phyloP scores from a whole-genome alignment of 768 basidiomycete species.

The Lyophyllum semitale region DNA sequence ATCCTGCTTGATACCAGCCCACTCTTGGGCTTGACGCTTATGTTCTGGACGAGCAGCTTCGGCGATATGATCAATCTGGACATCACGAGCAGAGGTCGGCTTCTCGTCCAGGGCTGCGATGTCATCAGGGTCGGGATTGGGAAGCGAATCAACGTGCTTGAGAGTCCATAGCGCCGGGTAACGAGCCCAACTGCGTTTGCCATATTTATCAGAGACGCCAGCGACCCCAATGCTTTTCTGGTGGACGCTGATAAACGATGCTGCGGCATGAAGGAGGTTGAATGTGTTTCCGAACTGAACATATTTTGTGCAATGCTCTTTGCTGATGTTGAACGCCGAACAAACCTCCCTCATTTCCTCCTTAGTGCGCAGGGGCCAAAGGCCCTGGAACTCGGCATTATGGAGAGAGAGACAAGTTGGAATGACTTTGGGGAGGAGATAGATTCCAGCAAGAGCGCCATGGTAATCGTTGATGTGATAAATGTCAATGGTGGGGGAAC shows the following conservation, averaged over 20 bases:
- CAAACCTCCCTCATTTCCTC: slow-evolving; percentile 99
- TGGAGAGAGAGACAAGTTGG: slow-evolving; percentile 91
- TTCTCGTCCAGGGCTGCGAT: slow-evolving; percentile 89
- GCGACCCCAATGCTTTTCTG: slow-evolving; percentile 94
- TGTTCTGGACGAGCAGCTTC: slow-evolving; percentile 90
- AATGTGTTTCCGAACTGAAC: slow-evolving; percentile 98
- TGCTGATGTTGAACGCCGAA: slow-evolving; percentile 96
- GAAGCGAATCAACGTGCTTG: slow-evolving; percentile 92
- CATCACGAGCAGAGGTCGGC: slow-evolving; percentile 67
- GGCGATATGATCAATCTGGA: slow-evolving; percentile 76
- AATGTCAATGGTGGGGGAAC: slow-evolving; percentile 85
- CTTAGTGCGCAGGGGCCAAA: slow-evolving; percentile 95
- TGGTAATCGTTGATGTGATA: slow-evolving; percentile 97
- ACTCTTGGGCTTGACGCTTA: slow-evolving; percentile 93
- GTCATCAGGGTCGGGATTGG: slow-evolving; percentile 94
- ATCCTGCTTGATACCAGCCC: slow-evolving; percentile 93
- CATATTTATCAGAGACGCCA: slow-evolving; percentile 97
- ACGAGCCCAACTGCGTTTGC: slow-evolving; percentile 95
- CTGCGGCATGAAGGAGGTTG: slow-evolving; percentile 91
- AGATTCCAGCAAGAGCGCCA: slow-evolving; percentile 87
- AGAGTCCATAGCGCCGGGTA: slow-evolving; percentile 96
- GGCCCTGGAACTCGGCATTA: slow-evolving; percentile 97
- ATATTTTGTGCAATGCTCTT: slow-evolving; percentile 94
- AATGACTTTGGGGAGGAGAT: slow-evolving; percentile 88
- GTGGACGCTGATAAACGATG: slow-evolving; percentile 89